Conservation (phyloP, 23 red algal species). For the Gracilariopsis chorda region DNA sequence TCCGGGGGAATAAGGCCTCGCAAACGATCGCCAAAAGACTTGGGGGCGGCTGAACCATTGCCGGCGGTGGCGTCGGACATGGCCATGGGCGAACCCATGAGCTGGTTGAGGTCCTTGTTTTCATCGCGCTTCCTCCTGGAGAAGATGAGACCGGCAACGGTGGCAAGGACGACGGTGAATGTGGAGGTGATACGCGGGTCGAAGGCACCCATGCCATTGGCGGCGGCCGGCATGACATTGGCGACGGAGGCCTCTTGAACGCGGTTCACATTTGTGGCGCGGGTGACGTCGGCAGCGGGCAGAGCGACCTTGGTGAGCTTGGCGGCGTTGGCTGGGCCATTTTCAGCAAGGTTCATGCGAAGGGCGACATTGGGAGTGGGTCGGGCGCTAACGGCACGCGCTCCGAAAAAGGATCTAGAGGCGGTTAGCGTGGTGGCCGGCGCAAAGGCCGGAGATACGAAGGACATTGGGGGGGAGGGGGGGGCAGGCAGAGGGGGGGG, state of each 20-base stretch:
- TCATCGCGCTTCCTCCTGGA: conserved; percentile 19
- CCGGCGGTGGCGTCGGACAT: conserved; percentile 48
- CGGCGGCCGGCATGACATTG: conserved; percentile 20
- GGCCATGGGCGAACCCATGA: conserved; percentile 23
- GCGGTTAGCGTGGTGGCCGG: background rate
- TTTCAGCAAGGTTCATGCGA: background rate
- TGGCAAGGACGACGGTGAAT: conserved; percentile 40
- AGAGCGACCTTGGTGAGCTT: conserved; percentile 9
- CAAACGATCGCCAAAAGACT: conserved; percentile 24
- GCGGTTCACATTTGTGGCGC: background rate
- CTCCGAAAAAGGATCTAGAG: conserved; percentile 18
- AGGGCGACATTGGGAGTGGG: background rate
- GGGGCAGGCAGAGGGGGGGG: background rate
- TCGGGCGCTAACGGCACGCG: background rate
- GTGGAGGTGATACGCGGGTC: conserved; percentile 35
- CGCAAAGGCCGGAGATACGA: conserved; percentile 21
- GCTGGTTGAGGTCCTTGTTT: conserved; percentile 15
- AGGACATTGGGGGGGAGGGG: background rate
- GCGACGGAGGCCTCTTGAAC: conserved; percentile 15
- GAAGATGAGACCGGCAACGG: conserved; percentile 35
- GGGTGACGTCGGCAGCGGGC: conserved; percentile 1
- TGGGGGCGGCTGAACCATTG: conserved; percentile 34
- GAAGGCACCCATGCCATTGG: background rate
- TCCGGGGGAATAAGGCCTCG: conserved; percentile 63
- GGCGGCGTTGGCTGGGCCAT: background rate